A percentile compares a stretch with the other conserved stretches of the same genome.
Evolutionary conservation across 345 rosid genomes (phyloP).

Genomic region (Euphorbia pulcherrima): DNA sequence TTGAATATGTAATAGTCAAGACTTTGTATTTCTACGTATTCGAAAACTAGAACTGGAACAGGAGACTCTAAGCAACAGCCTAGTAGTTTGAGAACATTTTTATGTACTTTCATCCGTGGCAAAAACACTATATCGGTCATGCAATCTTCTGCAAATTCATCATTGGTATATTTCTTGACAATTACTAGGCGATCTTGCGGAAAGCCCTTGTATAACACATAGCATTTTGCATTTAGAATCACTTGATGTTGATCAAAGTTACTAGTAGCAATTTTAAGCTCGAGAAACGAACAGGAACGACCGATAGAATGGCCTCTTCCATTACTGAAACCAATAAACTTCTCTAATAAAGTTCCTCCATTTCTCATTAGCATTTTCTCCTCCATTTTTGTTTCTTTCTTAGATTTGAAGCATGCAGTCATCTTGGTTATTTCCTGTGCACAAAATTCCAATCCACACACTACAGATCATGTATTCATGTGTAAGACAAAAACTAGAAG

Average conservation of each 20-base stretch:
- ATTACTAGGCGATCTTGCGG: background rate
- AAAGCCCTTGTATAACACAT: background rate
- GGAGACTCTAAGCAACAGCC: conserved; percentile 3
- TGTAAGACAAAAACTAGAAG: too few species aligned
- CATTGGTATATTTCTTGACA: background rate
- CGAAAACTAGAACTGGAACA: conserved; percentile 1
- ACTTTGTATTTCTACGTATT: background rate
- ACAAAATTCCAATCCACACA: too few species aligned
- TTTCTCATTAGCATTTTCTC: background rate
- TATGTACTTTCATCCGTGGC: background rate
- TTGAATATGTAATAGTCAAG: background rate
- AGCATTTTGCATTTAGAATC: background rate
- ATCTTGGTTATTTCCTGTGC: too few species aligned
- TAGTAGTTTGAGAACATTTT: background rate
- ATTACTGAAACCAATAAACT: too few species aligned
- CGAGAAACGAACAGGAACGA: background rate
- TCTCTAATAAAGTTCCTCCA: background rate
- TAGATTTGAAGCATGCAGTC: background rate
- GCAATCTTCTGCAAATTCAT: background rate
- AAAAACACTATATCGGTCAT: background rate
- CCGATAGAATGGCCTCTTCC: background rate
- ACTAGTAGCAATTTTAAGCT: background rate
- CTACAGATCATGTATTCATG: too few species aligned
- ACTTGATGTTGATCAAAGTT: background rate
- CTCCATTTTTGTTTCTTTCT: background rate